Base-by-base conservation (phyloP, 2,329 filamentous ascomycete species). In the Lojkania enalia region DNA sequence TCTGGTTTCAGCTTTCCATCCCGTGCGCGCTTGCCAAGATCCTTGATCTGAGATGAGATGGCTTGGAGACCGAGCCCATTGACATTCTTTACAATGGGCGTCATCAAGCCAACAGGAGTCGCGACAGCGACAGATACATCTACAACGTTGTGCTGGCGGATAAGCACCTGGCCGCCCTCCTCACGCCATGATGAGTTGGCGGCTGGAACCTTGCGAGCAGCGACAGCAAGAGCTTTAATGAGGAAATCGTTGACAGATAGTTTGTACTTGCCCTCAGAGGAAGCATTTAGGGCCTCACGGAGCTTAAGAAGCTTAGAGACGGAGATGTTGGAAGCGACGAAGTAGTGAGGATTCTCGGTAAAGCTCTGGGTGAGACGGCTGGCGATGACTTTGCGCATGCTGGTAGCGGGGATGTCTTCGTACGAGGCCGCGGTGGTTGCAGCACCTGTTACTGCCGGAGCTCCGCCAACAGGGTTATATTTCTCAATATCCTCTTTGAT, bases 181-280 rank as follows among this genome's bases (percentile, higher is more conserved):
- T 86, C 83, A 42, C 78, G 77, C 92, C 94, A 99, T 71, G 88
- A 92, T 39, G 91, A 91, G 83, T 99, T 99, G 75, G 91, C 94
- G 55, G 88, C 83, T 48, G 94, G 94, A 37, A 97, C 91, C 82
- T 96, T 96, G 77, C 86, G 86, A 70, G 87, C 90, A 51, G 94
- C 94, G 52, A 88, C 78, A 48, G 84, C 88, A 47, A 92, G 88
- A 60, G 92, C 94, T 83, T 99, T 99, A 82, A 99, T 90, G 54
- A 99, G 81, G 82, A 99, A 96, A 76, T 99, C 94, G 76, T 99
- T 99, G 76, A 99, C 90, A n/a, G 91, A 96, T 48, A 99, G 88
- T 84, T 96, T 99, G 84, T 96, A 99, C 74, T 90, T 85, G 76
- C 92, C 94, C 52, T 96, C 86, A 36, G 89, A 79, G 11, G 88